Evolutionary conservation across 2,329 filamentous ascomycete species (phyloP).

Genomic region (Zasmidium angulare): DNA sequence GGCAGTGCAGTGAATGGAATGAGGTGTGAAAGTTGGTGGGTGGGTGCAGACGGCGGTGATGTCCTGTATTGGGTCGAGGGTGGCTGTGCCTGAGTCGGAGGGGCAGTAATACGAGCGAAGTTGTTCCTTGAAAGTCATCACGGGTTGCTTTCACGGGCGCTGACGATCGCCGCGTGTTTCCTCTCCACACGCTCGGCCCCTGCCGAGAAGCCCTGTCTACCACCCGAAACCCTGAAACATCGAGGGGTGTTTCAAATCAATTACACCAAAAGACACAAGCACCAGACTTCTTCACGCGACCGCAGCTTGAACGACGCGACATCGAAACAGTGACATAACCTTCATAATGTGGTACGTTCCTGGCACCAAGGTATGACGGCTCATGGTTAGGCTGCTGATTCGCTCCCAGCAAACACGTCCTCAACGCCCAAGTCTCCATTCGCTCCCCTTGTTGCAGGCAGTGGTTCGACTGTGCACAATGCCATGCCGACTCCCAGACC

Average conservation of each 20-base stretch:
- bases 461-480: slow-evolving; percentile 99
- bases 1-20: too few species aligned
- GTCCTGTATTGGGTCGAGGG: not conserved
- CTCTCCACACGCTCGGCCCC: not conserved
- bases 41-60: not conserved
- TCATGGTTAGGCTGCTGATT: not conserved
- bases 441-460: slow-evolving; percentile 94
- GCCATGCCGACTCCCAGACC: slow-evolving; percentile 75
- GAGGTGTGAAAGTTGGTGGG: not conserved
- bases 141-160: not conserved
- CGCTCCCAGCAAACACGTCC: slow-evolving; percentile 79
- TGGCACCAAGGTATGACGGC: not conserved
- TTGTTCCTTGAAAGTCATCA: not conserved
- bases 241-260: not conserved
- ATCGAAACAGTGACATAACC: not conserved
- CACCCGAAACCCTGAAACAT: not conserved
- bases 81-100: not conserved
- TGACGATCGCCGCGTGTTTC: not conserved
- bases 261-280: not conserved
- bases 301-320: not conserved
- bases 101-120: not conserved
- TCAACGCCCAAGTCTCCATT: slow-evolving; percentile 97
- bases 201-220: not conserved
- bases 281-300: not conserved
- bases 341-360: slow-evolving; percentile 32